A percentile compares a stretch with the other conserved stretches of the same genome.
These are phyloP conservation scores for Phytophthora crassamura DNA, from an alignment of 352 stramenopile genomes.

Conservation along the genomic window DNA sequence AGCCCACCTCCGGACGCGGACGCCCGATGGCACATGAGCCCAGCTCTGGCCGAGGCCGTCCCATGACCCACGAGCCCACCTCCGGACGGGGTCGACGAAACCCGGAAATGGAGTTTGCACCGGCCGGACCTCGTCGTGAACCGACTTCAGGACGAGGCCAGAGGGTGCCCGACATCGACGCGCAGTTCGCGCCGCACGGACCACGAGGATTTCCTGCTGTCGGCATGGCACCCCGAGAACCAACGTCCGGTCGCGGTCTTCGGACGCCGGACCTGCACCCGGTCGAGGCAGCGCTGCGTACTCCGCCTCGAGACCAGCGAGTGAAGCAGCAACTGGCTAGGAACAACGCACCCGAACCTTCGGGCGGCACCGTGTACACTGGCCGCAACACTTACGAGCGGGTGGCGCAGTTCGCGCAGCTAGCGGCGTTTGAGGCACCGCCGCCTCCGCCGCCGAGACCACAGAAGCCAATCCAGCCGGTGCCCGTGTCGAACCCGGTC, in stretches of 20 bases:
- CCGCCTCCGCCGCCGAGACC: slow-evolving; percentile 28
- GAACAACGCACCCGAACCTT: slow-evolving; percentile 14
- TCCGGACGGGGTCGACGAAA: neutral
- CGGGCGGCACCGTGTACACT: slow-evolving; percentile 38
- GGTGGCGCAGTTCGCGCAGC: slow-evolving; percentile 37
- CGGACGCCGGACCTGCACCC: slow-evolving; percentile 17
- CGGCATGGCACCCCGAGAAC: slow-evolving; percentile 13
- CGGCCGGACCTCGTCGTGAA: slow-evolving; percentile 12
- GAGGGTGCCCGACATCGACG: slow-evolving; percentile 14
- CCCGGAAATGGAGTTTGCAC: slow-evolving; percentile 1
- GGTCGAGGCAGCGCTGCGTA: slow-evolving; percentile 17
- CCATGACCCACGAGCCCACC: neutral
- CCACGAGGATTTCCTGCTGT: slow-evolving; percentile 9
- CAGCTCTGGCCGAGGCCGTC: too few species aligned
- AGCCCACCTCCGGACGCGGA: neutral
- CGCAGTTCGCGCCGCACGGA: slow-evolving; percentile 15
- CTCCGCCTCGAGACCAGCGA: slow-evolving; percentile 4
- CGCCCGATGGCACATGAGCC: neutral
- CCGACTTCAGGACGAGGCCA: slow-evolving; percentile 21
- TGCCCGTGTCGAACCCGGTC: slow-evolving; percentile 25
- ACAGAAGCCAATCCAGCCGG: slow-evolving; percentile 33
- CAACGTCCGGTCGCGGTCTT: slow-evolving; percentile 23
- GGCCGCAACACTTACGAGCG: slow-evolving; percentile 33
- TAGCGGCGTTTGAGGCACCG: slow-evolving; percentile 40
- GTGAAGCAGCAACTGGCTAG: slow-evolving; percentile 23